Percentiles rank a stretch among this genome's conserved stretches.
Evolutionary conservation across 768 basidiomycete species (phyloP).

Genomic region (Podaxis mareebaensis): DNA sequence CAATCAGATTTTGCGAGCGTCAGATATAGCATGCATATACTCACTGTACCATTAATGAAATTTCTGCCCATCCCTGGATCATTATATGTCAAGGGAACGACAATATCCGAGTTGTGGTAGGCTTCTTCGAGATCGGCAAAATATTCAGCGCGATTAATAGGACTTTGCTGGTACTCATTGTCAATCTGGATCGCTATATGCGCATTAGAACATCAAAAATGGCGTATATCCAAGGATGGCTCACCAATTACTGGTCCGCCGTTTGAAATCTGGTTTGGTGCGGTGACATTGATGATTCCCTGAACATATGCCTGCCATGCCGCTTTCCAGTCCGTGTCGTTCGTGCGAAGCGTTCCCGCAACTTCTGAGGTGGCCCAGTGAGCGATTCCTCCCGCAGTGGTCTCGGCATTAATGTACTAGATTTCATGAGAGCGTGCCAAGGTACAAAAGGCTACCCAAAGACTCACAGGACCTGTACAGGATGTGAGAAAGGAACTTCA

Average conservation of each 20-base stretch:
- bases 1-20: conserved; percentile 1
- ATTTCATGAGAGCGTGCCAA: background rate
- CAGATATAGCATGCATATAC: conserved; percentile 18
- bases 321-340: conserved; percentile 65
- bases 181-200: conserved; percentile 43
- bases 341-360: conserved; percentile 69
- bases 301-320: conserved; percentile 76
- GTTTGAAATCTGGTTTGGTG: conserved; percentile 63
- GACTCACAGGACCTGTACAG: conserved; percentile 39
- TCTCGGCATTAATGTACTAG: conserved; percentile 79
- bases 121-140: conserved; percentile 61
- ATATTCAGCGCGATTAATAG: conserved; percentile 49
- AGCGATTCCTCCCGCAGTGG: conserved; percentile 71
- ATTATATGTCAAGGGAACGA: conserved; percentile 75
- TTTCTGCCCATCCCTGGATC: conserved; percentile 59
- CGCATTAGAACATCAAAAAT: background rate
- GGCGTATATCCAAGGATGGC: conserved; percentile 19
- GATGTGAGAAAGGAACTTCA: background rate
- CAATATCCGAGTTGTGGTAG: conserved; percentile 56
- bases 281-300: conserved; percentile 60
- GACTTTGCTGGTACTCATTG: conserved; percentile 70
- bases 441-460: background rate
- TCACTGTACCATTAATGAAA: conserved; percentile 71
- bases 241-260: conserved; percentile 78
- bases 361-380: conserved; percentile 73